Evolutionary conservation across 2,329 filamentous ascomycete species (phyloP).

Genomic region (Podosphaera fusca): DNA sequence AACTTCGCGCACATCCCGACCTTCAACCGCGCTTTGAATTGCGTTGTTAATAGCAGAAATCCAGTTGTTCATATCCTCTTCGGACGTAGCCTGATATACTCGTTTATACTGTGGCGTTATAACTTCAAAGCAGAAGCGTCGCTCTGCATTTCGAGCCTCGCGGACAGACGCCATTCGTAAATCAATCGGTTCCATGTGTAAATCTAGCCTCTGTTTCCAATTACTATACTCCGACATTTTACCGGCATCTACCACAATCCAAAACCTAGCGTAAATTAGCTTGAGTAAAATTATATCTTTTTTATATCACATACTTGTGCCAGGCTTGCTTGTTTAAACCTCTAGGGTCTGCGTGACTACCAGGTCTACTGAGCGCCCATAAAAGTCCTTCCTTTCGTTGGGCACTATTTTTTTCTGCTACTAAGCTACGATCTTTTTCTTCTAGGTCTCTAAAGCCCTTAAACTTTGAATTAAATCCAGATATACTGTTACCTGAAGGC

Average conservation of each 20-base stretch:
- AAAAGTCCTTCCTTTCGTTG: conserved; percentile 82
- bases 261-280: conserved; percentile 42
- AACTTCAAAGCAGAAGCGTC: conserved; percentile 93
- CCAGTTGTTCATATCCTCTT: conserved; percentile 96
- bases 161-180: conserved; percentile 89
- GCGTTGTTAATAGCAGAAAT: conserved; percentile 94
- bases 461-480: conserved; percentile 39
- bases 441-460: conserved; percentile 84
- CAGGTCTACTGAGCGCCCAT: conserved; percentile 82
- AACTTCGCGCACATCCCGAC: conserved; percentile 36
- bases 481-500: conserved; percentile 22
- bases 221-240: conserved; percentile 97
- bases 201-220: conserved; percentile 91
- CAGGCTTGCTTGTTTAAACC: conserved; percentile 92
- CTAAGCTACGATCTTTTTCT: conserved; percentile 44
- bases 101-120: conserved; percentile 92
- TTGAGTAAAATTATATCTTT: not conserved
- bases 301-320: conserved; percentile 57
- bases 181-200: conserved; percentile 97
- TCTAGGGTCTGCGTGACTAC: conserved; percentile 84
- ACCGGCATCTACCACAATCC: conserved; percentile 93
- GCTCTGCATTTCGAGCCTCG: conserved; percentile 81
- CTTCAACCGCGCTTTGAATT: conserved; percentile 83
- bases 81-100: conserved; percentile 91
- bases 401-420: conserved; percentile 33